Conservation (phyloP, 2,329 filamentous ascomycete genomes). For the Exophiala sp. region DNA sequence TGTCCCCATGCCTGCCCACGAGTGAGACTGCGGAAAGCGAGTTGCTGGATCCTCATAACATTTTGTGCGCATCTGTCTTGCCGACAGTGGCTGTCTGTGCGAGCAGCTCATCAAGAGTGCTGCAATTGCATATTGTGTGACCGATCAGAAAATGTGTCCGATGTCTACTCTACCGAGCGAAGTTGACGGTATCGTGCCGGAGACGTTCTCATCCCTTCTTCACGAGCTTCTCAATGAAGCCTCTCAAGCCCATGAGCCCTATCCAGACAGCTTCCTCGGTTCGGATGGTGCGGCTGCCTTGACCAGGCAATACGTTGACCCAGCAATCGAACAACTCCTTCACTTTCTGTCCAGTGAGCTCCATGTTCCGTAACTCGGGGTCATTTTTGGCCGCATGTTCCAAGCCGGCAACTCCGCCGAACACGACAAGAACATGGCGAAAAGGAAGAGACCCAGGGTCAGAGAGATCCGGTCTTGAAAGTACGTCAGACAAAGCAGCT, state of each 20-base stretch:
- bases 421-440: conserved; percentile 69
- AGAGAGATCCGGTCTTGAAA: conserved; percentile 35
- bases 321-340: conserved; percentile 74
- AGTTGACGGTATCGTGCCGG: too few species aligned
- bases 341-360: conserved; percentile 58
- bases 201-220: not conserved
- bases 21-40: too few species aligned
- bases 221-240: conserved; percentile 8
- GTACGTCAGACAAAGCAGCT: conserved; percentile 39
- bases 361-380: conserved; percentile 52
- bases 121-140: too few species aligned
- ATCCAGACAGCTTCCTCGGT: conserved; percentile 81
- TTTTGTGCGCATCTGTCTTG: too few species aligned
- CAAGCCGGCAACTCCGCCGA: conserved; percentile 73
- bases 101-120: too few species aligned
- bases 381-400: conserved; percentile 67
- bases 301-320: conserved; percentile 73
- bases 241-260: conserved; percentile 61
- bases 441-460: conserved; percentile 36
- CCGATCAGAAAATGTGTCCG: too few species aligned
- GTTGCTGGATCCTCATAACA: too few species aligned
- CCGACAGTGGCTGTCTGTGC: too few species aligned
- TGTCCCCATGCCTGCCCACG: too few species aligned
- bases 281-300: conserved; percentile 74
- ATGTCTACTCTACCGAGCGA: too few species aligned